Base-by-base conservation (phyloP, 176 grass and related monocot species). In the Lolium perenne region DNA sequence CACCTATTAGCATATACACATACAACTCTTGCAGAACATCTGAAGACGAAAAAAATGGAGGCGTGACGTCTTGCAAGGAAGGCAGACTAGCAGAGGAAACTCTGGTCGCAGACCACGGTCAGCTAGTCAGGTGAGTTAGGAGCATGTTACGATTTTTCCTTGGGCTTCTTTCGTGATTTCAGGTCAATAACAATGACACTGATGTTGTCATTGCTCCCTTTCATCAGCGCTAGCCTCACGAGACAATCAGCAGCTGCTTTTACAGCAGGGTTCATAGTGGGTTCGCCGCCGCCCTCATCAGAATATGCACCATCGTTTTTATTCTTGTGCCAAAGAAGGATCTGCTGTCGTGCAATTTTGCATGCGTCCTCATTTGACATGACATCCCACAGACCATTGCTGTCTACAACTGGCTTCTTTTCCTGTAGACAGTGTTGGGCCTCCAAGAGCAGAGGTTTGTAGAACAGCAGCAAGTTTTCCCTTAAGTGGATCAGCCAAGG, bases 341-440 rank as follows among this genome's bases (percentile, higher is more conserved):
- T 95, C 41, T 88, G 75, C 18, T 56, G 73, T 32, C 91, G 85
- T 13, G 91, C 94, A n/a, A 85, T 75, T 85, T 59, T 90, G 77
- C 89, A 95, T n/a, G 86, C 94, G 10, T 93, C 89, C 84, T 93
- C 89, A 63, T 95, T 95, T 22, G 91, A 89, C 79, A 95, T 83
- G 15, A 91, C 94, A 71, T 95, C 94, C 94, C 94, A 91, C 20
- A 93, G 41, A 45, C 32, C 32, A 29, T 29, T 2, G 26, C 26
- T 29, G n/a, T n/a, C n/a, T n/a, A n/a, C n/a, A n/a, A n/a, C n/a
- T n/a, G n/a, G n/a, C n/a, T n/a, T n/a, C n/a, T n/a, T n/a, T n/a
- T n/a, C n/a, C n/a, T n/a, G n/a, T n/a, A n/a, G n/a, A n/a, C n/a
- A n/a, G n/a, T n/a, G n/a, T n/a, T n/a, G n/a, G n/a, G n/a, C n/a